Evolutionary conservation across 2,329 filamentous ascomycete species (phyloP), one percentile per base, ranked within the genome.

Genomic region (Epichloe aotearoae): DNA sequence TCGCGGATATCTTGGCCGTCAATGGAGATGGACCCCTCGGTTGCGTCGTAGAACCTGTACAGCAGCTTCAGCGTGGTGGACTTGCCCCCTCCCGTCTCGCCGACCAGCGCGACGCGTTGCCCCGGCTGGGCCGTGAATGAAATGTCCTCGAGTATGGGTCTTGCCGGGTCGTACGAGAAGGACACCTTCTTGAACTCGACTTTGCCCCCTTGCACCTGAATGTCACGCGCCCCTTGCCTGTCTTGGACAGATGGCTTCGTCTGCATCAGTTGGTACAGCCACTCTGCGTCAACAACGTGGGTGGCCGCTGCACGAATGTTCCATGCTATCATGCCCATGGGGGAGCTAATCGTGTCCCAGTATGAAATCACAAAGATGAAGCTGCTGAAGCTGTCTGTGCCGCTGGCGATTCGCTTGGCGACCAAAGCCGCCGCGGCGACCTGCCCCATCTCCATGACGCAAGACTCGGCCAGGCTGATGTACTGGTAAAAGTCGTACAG

Each of bases 351-450:
- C 14, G 58, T 57, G 6, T 66, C 64, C 83, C 83, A 87, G 62
- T 85, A 86, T 36, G 77, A 73, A 15, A 83, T 68, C 26, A 87
- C 64, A 17, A 81, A 80, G 4, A 86, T 76, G 54, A 87, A 82
- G 53, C 46, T 51, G 41, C 49, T 26, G 41, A 53, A 38, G 26
- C 19, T 49, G 23, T 74, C 75, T 40, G 81, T 49, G n/a, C 53
- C 49, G 15, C 43, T 17, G 33, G 52, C 54, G 50, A 47, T 47
- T 45, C 50, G 48, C 46, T 23, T 44, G 34, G 50, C 51, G 33
- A 50, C 51, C 46, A 47, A 20, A 15, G 44, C 47, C 4, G 51
- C 46, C 3, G 52, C 52, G 3, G 52, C 44, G 39, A 55, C 52
- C 33, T 57, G 54, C 15, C 58, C 56, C 3, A 54, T 34, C 34